A percentile compares a stretch with the other conserved stretches of the same genome.
Evolutionary conservation across 345 rosid species (phyloP).

Genomic region (Citrus unshiu): DNA sequence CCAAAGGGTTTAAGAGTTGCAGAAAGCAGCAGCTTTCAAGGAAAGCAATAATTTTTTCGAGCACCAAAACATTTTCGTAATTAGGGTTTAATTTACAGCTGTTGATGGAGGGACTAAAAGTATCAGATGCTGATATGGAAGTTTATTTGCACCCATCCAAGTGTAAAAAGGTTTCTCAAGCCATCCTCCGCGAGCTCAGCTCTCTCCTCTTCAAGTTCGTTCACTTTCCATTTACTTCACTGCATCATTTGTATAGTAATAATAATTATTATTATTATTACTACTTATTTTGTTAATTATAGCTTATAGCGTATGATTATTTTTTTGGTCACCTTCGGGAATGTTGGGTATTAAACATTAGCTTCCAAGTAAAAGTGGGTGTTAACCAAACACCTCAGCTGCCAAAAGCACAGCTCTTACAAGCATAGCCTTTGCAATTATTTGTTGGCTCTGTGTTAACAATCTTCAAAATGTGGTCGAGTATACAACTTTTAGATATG

Average conservation of each 20-base stretch:
- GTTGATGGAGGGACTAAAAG: conserved; percentile 69
- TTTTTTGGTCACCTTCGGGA: no score
- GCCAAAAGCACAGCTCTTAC: not conserved
- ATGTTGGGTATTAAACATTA: no score
- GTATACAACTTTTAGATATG: not conserved
- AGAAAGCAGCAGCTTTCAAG: not conserved
- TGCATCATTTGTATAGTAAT: not conserved
- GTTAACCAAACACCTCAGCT: not conserved
- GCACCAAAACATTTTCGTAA: not conserved
- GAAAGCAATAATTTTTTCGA: not conserved
- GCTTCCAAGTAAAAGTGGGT: no score
- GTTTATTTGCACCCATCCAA: conserved; percentile 66
- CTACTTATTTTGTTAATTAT: not conserved
- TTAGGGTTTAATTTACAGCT: not conserved
- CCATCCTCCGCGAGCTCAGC: conserved; percentile 81
- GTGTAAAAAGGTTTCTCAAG: conserved; percentile 44
- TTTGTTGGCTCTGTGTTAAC: not conserved
- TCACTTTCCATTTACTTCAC: not conserved
- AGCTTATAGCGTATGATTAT: not conserved
- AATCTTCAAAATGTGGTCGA: not conserved
- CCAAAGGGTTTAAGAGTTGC: not conserved
- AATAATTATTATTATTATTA: not conserved
- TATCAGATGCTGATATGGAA: conserved; percentile 52
- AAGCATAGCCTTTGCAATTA: not conserved
- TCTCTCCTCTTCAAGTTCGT: conserved; percentile 70